Base-by-base conservation (phyloP, 78 protist species). In the Dictyostelium brefeldianum region DNA sequence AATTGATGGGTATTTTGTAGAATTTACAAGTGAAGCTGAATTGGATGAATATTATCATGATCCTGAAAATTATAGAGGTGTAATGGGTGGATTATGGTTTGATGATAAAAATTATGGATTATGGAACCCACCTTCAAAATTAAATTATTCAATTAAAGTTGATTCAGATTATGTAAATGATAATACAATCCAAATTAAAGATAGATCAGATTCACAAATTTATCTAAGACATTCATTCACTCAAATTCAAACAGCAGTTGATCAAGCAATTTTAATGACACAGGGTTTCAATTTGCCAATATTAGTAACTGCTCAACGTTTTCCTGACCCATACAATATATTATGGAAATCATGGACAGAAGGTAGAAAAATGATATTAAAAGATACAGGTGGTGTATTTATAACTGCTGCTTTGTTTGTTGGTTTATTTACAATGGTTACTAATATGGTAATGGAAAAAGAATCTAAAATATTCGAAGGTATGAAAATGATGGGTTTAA, bases 401-500 rank as follows among this genome's bases (percentile, higher is more conserved):
- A 54, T 84, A 41, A 74, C 78, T 20, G 82, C 82, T 2, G 78
- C 91, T 0, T 3, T 84, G 1, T 54, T 74, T 53, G 25, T 84
- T 65, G 54, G 29, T 54, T 48, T 15, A 3, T 84, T 56, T 47
- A 46, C 81, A 54, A 36, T 77, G 22, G 22, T 74, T 2, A 57
- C 71, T 0, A 69, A 84, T 54, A 15, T 84, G 46, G 91, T 84
- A 1, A 78, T 84, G 17, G 91, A 84, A 47, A 84, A 84, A 18
- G 91, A 84, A 62, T 41, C 73, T 14, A 84, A 46, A n/a, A 74
- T 84, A 3, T 10, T 41, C 0, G 75, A 84, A 17, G 82, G 73
- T 8, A 84, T 84, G 91, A 84, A 71, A 29, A 84, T 84, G 77
- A 74, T 84, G 56, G 91, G 83, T 27, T 56, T 84, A 69, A 29